Base-by-base conservation (phyloP, 306 rosid species). In the Herpetospermum pedunculosum region DNA sequence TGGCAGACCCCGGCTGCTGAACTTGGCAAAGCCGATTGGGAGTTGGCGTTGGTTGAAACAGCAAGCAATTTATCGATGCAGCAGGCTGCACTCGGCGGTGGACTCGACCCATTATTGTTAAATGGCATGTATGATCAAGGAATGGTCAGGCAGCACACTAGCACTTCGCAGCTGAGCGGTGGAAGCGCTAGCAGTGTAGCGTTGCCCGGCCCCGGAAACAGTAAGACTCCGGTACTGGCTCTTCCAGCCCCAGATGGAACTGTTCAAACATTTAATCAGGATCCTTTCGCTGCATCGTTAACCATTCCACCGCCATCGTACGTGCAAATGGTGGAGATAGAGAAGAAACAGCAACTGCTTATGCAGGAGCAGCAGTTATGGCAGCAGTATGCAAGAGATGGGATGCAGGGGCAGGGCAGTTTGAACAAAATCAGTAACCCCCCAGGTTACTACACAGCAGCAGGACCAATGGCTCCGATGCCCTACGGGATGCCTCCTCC, bases 141-240 rank as follows among this genome's bases (percentile, higher is more conserved):
- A 78, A 77, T 87, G 67, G 96, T 94, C 29, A 88, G 99, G 79
- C 99, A 94, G 91, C 97, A 94, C 78, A 84, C 75, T 38, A 90
- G 96, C 86, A 83, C 91, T 62, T 62, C 96, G 55, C 91, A 91
- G 79, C 75, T 87, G 79, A 87, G 88, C 13, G 97, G 99, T 35
- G 99, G 99, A 29, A 94, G 99, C 74, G 90, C 99, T 60, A 94
- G 99, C 79, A 94, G 99, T 68, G 99, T 94, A 72, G 99, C 97
- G 9, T 82, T 94, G 87, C 95, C 97, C 0, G 90, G 87, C 50
- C 84, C 89, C 0, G 98, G 98, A 64, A 91, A 84, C 82, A 84
- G 68, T 29, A 75, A 88, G 9, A 83, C 99, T 6, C 96, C 92
- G 0, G 87, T 94, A 47, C 83, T 94, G 83, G 99, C 99, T 77